A percentile compares a stretch with the other conserved stretches of the same genome.
Conservation (phyloP, 352 stramenopile species). For the Pythium brachiatum region DNA sequence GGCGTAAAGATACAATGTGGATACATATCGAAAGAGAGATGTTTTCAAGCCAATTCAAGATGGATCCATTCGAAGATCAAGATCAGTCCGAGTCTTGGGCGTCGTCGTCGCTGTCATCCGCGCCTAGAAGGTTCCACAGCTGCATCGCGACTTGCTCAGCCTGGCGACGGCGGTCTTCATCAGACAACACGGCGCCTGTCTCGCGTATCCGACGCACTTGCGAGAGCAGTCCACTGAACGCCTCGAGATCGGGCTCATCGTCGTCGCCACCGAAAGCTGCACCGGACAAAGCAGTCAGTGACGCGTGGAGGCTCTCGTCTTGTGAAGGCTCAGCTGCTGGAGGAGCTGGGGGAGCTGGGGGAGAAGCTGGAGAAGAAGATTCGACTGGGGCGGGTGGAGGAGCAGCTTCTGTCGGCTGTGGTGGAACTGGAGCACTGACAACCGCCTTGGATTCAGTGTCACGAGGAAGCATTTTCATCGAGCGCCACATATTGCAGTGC, state of each 20-base stretch:
- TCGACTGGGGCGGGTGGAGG: conserved; percentile 6
- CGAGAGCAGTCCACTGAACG: conserved; percentile 61
- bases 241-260: conserved; percentile 51
- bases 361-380: not conserved
- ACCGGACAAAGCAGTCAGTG: conserved; percentile 40
- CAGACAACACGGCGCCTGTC: conserved; percentile 41
- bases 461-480: conserved; percentile 52
- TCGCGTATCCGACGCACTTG: conserved; percentile 69
- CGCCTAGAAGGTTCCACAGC: conserved; percentile 64
- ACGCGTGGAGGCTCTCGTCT: conserved; percentile 39
- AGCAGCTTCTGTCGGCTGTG: not conserved
- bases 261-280: conserved; percentile 19
- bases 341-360: not conserved
- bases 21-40: too few species aligned
- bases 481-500: conserved; percentile 78
- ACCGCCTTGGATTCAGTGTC: not conserved
- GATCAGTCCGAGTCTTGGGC: conserved; percentile 15
- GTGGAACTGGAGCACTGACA: not conserved
- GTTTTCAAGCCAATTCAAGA: too few species aligned
- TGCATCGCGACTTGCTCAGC: conserved; percentile 76
- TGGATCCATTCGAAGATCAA: too few species aligned
- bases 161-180: conserved; percentile 64
- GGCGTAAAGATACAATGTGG: too few species aligned
- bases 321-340: conserved; percentile 13
- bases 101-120: conserved; percentile 32